Conservation (phyloP, 2,329 filamentous ascomycete species). For the Botrytis deweyae region DNA sequence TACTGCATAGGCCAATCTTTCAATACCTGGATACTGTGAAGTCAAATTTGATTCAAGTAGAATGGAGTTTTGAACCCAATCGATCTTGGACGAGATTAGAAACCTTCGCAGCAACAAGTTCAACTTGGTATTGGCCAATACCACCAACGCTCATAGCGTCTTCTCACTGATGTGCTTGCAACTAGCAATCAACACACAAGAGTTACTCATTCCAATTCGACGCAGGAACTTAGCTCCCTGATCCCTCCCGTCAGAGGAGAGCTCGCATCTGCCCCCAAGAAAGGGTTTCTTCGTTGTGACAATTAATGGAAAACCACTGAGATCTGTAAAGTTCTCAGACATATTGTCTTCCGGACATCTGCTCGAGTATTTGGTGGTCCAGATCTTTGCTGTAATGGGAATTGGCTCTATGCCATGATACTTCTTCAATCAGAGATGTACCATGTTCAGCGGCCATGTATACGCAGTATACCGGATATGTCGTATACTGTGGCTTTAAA, state of each 20-base stretch:
- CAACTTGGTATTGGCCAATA: not conserved
- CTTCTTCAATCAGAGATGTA: not conserved
- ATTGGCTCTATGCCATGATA: not conserved
- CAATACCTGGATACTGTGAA: not conserved
- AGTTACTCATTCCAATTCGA: not conserved
- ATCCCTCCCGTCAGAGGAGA: not conserved
- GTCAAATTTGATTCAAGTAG: too few relatives aligned
- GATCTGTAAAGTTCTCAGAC: not conserved
- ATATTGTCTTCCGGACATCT: not conserved
- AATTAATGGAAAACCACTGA: not conserved
- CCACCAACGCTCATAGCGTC: not conserved
- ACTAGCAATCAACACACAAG: not conserved
- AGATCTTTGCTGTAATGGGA: not conserved
- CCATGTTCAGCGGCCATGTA: not conserved
- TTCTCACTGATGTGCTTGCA: not conserved
- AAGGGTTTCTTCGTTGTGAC: not conserved
- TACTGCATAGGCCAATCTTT: not conserved
- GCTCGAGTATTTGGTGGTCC: not conserved
- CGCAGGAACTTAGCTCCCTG: not conserved
- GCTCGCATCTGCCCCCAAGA: not conserved
- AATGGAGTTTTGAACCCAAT: not conserved
- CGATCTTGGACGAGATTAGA: not conserved
- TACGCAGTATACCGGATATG: not conserved
- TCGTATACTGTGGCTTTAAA: not conserved
- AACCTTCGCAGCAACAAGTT: not conserved